phyloP scores from a whole-genome alignment of 805 yeast species.

The Cephaloascus albidus region DNA sequence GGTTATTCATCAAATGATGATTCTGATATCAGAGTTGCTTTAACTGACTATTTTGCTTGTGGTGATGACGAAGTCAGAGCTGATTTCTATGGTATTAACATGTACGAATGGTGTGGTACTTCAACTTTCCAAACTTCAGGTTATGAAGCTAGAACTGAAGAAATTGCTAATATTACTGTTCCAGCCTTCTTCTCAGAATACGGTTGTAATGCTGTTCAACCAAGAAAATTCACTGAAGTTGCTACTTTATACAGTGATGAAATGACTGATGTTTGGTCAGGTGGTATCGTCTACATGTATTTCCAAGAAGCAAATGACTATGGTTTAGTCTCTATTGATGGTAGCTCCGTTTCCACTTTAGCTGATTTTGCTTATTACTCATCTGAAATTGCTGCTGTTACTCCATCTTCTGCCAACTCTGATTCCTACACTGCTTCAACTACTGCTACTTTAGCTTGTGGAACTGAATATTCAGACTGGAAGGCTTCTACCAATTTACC shows the following conservation, averaged over 20 bases:
- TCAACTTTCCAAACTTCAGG: conserved; percentile 55
- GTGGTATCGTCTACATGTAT: conserved; percentile 86
- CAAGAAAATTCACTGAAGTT: conserved; percentile 70
- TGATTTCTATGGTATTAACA: conserved; percentile 82
- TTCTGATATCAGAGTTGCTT: conserved; percentile 47
- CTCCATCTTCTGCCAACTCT: conserved; percentile 41
- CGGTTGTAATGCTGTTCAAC: conserved; percentile 64
- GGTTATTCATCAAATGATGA: conserved; percentile 83
- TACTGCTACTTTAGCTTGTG: conserved; percentile 41
- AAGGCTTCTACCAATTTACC: conserved; percentile 60
- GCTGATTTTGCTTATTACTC: conserved; percentile 57
- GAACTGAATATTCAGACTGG: conserved; percentile 44
- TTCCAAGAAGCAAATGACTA: conserved; percentile 68
- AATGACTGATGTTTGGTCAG: conserved; percentile 83
- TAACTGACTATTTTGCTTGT: conserved; percentile 73
- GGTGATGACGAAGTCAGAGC: conserved; percentile 57
- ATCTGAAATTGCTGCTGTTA: conserved; percentile 41
- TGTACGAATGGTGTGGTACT: conserved; percentile 83
- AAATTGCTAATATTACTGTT: conserved; percentile 55
- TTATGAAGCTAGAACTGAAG: conserved; percentile 53
- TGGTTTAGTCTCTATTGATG: conserved; percentile 55
- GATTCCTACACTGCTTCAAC: conserved; percentile 31
- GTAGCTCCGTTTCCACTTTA: conserved; percentile 45
- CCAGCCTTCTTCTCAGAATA: conserved; percentile 79
- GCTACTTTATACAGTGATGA: conserved; percentile 50